Evolutionary conservation across 2,329 filamentous ascomycete genomes (phyloP).

Genomic region (Rhexocercosporidium sp.): DNA sequence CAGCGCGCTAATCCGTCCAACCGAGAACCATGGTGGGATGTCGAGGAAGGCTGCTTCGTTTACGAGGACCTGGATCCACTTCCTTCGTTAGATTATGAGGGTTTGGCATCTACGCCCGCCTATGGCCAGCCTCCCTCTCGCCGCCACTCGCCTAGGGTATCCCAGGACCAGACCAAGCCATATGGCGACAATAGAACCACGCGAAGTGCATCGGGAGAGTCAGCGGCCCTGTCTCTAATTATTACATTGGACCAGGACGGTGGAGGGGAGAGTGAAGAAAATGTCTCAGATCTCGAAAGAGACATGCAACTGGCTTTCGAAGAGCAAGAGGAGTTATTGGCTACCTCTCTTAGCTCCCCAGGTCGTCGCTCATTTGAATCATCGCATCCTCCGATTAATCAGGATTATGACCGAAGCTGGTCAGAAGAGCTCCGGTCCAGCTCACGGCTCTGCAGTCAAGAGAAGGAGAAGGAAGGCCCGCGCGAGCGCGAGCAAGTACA

Average conservation of each 20-base stretch:
- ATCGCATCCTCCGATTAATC: slow-evolving; percentile 19
- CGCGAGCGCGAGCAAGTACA: slow-evolving; percentile 18
- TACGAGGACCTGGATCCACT: slow-evolving; percentile 12
- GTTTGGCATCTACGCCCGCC: slow-evolving; percentile 9
- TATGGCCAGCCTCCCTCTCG: slow-evolving; percentile 13
- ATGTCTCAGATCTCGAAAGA: slow-evolving; percentile 15
- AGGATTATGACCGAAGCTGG: slow-evolving; percentile 18
- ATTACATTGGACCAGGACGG: slow-evolving; percentile 9
- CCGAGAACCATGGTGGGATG: slow-evolving; percentile 10
- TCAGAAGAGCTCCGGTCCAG: slow-evolving; percentile 18
- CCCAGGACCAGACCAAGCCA: slow-evolving; percentile 8
- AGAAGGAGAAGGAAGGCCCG: slow-evolving; percentile 15
- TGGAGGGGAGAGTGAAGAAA: slow-evolving; percentile 15
- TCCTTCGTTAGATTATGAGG: slow-evolving; percentile 12
- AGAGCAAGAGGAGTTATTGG: slow-evolving; percentile 15
- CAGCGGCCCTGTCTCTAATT: slow-evolving; percentile 3
- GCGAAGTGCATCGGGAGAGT: slow-evolving; percentile 6
- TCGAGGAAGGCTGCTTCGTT: slow-evolving; percentile 18
- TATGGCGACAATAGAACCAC: slow-evolving; percentile 8
- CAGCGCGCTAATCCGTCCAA: background rate
- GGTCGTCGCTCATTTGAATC: slow-evolving; percentile 3
- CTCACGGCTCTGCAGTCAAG: slow-evolving; percentile 18
- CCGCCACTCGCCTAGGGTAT: slow-evolving; percentile 4
- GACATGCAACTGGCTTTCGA: slow-evolving; percentile 17
- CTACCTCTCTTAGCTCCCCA: slow-evolving; percentile 15